Base-by-base conservation (phyloP, 2,329 filamentous ascomycete species). In the Paecilomyces dactylethromorphus region DNA sequence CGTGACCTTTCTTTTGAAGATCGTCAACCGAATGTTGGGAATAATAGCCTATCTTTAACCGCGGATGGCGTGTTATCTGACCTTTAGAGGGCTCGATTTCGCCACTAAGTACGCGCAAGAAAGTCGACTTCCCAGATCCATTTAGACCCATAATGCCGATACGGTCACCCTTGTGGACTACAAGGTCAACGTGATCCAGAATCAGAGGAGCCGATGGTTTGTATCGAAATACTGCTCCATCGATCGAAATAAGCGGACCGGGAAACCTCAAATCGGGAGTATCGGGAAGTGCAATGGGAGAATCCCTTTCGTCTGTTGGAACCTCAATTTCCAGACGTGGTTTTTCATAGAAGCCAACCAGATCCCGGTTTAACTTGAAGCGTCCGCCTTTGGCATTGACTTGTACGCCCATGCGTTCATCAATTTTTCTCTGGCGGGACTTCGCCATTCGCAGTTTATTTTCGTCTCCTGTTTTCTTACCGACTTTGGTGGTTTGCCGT, bases 401-500 rank as follows among this genome's bases (percentile, higher is more conserved):
- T 67, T 92, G 82, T 65, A 95, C 73, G 0, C 91, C 91, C 85
- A 87, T 89, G 5, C 90, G 81, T 58, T 94, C 87, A 58, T 95
- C 90, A 1, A 95, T 81, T 70, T 91, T 92, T 78, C 92, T 93
- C 75, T 92, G 89, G 0, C 90, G 82, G 3, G 87, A 90, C 62
- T 92, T 92, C 3, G 90, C 91, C 77, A 92, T 89, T n/a, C 89
- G 86, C 2, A 95, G 80, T 70, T 92, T 92, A 69, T 93, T 93
- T 65, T 92, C 88, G 67, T 95, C 91, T 31, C 91, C 89, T 26
- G 87, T 88, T 54, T 86, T 86, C 70, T 87, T 89, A 6, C 90
- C 91, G 21, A 87, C 84, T 63, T 87, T 88, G 67, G 91, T 83
- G 64, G 90, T 93, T 60, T 87, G 84, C 21, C 83, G 81, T 55